phyloP scores from a whole-genome alignment of 768 basidiomycete species.

The Porphyrellus cyaneotinctus region DNA sequence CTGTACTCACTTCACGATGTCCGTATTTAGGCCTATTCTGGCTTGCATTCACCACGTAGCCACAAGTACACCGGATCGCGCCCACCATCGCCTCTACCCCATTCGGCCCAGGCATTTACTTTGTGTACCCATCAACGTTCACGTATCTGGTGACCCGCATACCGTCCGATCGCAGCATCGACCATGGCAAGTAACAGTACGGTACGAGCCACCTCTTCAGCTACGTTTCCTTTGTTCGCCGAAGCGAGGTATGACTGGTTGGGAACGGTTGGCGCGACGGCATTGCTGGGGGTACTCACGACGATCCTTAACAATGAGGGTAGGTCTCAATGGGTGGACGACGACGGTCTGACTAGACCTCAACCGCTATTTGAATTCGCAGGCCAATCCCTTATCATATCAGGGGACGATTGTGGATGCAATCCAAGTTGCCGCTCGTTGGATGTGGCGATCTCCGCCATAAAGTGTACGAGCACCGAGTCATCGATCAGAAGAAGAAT shows the following conservation, averaged over 20 bases:
- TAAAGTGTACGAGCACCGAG: too few species aligned
- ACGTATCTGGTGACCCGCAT: constrained; percentile 52
- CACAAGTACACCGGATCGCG: constrained; percentile 43
- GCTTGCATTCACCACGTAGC: constrained; percentile 53
- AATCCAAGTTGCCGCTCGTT: constrained; percentile 40
- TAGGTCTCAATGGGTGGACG: background rate
- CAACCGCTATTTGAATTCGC: background rate
- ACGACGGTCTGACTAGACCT: background rate
- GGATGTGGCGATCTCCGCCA: too few species aligned
- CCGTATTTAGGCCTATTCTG: constrained; percentile 41
- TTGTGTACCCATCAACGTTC: constrained; percentile 67
- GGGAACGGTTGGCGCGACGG: constrained; percentile 69
- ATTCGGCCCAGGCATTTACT: constrained; percentile 55
- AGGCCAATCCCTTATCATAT: constrained; percentile 49
- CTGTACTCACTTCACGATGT: background rate
- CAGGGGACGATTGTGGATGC: constrained; percentile 41
- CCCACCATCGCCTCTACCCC: constrained; percentile 43
- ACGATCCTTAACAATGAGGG: constrained; percentile 58
- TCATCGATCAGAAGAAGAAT: too few species aligned
- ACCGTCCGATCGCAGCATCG: constrained; percentile 50
- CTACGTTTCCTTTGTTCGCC: constrained; percentile 51
- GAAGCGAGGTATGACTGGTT: constrained; percentile 48
- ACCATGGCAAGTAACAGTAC: constrained; percentile 67
- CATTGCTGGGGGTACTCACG: constrained; percentile 62
- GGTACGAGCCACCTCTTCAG: constrained; percentile 44